These are phyloP conservation scores for Exophiala viscosa DNA, from an alignment of 2,329 filamentous ascomycete genomes.

Conservation along the genomic window DNA sequence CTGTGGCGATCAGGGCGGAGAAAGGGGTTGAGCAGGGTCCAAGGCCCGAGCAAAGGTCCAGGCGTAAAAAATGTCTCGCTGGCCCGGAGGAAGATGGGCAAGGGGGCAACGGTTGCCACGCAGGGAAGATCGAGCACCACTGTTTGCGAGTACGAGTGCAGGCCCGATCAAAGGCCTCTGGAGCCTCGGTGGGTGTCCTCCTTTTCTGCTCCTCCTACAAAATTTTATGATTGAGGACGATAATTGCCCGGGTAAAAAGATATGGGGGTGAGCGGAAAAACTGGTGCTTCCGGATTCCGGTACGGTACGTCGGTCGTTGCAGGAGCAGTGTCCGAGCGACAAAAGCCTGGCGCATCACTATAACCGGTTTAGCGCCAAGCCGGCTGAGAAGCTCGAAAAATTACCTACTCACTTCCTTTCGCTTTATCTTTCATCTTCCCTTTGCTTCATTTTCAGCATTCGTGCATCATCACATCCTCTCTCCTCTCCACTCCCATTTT, in stretches of 20 bases:
- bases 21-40: too few relatives aligned
- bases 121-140: background rate
- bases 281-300: slow-evolving; percentile 1
- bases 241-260: slow-evolving; percentile 15
- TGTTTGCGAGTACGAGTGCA: background rate
- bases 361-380: slow-evolving; percentile 14
- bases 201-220: slow-evolving; percentile 11
- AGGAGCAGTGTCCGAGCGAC: background rate
- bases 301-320: background rate
- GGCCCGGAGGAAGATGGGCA: background rate
- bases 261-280: background rate
- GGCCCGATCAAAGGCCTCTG: too few relatives aligned
- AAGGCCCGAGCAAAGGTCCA: too few relatives aligned
- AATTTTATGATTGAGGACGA: slow-evolving; percentile 22
- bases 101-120: slow-evolving; percentile 1
- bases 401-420: slow-evolving; percentile 32
- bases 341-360: slow-evolving; percentile 10
- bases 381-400: slow-evolving; percentile 23
- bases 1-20: too few relatives aligned
- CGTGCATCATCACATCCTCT: slow-evolving; percentile 29
- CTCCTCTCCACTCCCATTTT: slow-evolving; percentile 34
- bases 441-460: slow-evolving; percentile 13
- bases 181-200: background rate
- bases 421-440: slow-evolving; percentile 33
- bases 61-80: too few relatives aligned